Percentiles rank a stretch among this genome's conserved stretches.
Conservation (phyloP, 176 grass and related monocot species). For the Miscanthus lutarioriparius region DNA sequence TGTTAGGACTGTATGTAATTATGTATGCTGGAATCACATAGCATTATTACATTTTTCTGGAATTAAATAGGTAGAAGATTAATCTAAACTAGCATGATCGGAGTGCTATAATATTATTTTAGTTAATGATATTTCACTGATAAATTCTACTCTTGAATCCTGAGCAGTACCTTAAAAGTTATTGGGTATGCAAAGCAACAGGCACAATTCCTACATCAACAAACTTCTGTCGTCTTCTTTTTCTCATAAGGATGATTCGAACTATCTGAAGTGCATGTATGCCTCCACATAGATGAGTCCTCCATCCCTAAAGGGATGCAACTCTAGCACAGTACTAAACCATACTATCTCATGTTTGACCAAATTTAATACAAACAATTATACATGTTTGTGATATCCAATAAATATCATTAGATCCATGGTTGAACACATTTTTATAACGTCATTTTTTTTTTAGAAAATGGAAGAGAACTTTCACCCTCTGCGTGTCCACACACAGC, state of each 20-base stretch:
- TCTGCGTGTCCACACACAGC: too few species aligned
- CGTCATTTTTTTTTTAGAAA: too few species aligned
- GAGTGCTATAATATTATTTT: background rate
- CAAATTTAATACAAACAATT: background rate
- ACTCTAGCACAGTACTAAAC: background rate
- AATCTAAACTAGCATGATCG: background rate
- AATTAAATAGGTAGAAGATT: background rate
- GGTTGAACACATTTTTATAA: too few species aligned
- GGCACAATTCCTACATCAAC: background rate
- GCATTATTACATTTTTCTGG: background rate
- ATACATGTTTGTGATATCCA: background rate
- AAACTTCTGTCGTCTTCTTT: background rate
- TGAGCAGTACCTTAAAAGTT: background rate
- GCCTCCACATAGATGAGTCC: background rate
- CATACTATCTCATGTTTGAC: background rate
- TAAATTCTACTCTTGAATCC: background rate
- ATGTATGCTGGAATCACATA: background rate
- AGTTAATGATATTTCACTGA: background rate
- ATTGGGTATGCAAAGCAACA: background rate
- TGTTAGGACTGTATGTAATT: background rate
- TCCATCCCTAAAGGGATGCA: background rate
- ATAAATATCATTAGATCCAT: background rate
- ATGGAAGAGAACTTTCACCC: too few species aligned
- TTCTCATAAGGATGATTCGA: background rate
- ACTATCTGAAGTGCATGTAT: background rate